phyloP scores from a whole-genome alignment of 345 rosid genomes.

The Eucalyptus regnans region DNA sequence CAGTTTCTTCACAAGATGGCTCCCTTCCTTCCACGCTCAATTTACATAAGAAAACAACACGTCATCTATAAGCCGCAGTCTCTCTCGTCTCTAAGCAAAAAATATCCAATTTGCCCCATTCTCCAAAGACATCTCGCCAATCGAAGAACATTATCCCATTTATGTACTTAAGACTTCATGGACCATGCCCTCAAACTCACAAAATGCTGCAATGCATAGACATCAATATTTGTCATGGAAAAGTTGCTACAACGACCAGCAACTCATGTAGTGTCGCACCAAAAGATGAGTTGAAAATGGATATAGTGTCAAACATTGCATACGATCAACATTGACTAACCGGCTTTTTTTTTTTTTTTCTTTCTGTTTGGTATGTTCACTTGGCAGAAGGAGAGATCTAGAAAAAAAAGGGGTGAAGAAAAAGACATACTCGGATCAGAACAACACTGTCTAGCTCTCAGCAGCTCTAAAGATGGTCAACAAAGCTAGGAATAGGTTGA shows the following conservation, averaged over 20 bases:
- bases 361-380: not conserved
- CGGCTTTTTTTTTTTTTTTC: not conserved
- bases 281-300: not conserved
- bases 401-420: not conserved
- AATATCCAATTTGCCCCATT: not conserved
- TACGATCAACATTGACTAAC: not conserved
- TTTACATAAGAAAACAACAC: not conserved
- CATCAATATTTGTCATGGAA: not conserved
- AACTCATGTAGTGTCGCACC: not conserved
- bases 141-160: not conserved
- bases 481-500: slow-evolving; percentile 68
- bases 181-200: not conserved
- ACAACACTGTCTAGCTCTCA: slow-evolving; percentile 8
- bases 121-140: not conserved
- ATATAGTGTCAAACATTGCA: not conserved
- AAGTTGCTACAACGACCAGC: not conserved
- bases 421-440: not conserved
- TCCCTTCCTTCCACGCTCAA: not conserved
- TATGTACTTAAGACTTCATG: not conserved
- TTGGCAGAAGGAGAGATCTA: not conserved
- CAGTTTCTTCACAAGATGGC: not conserved
- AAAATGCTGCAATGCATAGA: not conserved
- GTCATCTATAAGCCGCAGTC: not conserved
- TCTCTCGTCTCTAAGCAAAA: not conserved
- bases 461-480: slow-evolving; percentile 69